Percentiles rank a stretch among this genome's conserved stretches.
These are phyloP conservation scores for Talaromyces nanjingensis DNA, from an alignment of 495 filamentous ascomycete species.

Conservation along the genomic window DNA sequence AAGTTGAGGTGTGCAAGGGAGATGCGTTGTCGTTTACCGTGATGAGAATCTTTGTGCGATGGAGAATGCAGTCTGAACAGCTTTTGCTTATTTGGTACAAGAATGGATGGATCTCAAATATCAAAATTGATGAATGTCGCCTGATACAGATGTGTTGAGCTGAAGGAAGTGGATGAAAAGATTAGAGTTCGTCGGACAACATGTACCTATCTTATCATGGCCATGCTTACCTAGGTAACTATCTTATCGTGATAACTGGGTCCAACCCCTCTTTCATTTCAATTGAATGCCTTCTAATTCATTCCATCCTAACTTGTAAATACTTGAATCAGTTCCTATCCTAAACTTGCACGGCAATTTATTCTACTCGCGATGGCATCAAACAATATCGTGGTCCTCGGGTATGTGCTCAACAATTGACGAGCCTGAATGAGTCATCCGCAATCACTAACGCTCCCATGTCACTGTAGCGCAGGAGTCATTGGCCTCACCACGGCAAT, in stretches of 20 bases:
- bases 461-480: slow-evolving; percentile 67
- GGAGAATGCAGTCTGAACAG: too few relatives aligned
- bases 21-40: too few relatives aligned
- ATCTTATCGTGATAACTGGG: not conserved
- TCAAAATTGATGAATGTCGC: not conserved
- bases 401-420: slow-evolving; percentile 34
- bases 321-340: not conserved
- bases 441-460: not conserved
- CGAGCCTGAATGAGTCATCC: not conserved
- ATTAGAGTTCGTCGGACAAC: not conserved
- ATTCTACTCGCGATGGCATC: slow-evolving; percentile 19
- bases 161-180: not conserved
- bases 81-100: too few relatives aligned
- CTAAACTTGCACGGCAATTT: too few relatives aligned
- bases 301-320: not conserved
- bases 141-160: not conserved
- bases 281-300: not conserved
- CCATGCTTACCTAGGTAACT: too few relatives aligned
- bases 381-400: slow-evolving; percentile 57
- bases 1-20: too few relatives aligned
- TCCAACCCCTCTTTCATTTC: not conserved
- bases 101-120: not conserved
- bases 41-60: too few relatives aligned
- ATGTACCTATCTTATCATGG: not conserved
- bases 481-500: slow-evolving; percentile 88